Evolutionary conservation across 2,329 filamentous ascomycete species (phyloP), one percentile per base, ranked within the genome.

Genomic region (Zalaria obscura): DNA sequence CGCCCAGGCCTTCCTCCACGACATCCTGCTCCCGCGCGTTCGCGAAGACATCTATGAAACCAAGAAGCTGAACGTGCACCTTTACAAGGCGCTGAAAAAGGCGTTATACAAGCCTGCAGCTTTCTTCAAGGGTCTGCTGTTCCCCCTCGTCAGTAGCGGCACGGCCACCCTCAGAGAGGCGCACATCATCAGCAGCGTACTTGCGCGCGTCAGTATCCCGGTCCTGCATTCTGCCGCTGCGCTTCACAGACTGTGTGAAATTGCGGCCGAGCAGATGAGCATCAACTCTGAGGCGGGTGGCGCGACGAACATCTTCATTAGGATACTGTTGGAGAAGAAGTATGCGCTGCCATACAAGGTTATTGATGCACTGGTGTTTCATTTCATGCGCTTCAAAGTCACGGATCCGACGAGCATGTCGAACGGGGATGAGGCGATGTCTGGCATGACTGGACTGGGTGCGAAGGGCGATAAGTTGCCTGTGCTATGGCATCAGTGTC

Each of bases 41-140:
- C 81, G 88, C 46, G 83, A 94, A 54, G 84, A 96, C 53, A 96
- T 98, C 46, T 79, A 81, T 56, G 87, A 98, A 62, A 87, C 80
- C 48, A 91, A 91, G 64, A 95, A 95, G 60, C 72, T 98, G 44
- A 95, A 95, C 55, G 81, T 95, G 0, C 91, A 98, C 60, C 70
- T 96, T 5, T 98, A 95, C 73, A 89, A 93, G 53, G 76, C 86
- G 0, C 69, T 98, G 43, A 95, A 95, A 65, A 94, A 94, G 59
- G 78, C 77, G 5, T 72, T 95, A 9, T 95, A 94, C 69, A 93
- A 94, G 61, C 91, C 91, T 5, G 81, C 85, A 0, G 87, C 88
- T 11, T 98, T 93, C 64, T 98, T 98, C 74, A 94, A 95, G 61
- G 91, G 88, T 3, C 78, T 98, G 51, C 70, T 98, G 10, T 96